Conservation (phyloP, 2,329 filamentous ascomycete species). For the Grosmannia penicillata region DNA sequence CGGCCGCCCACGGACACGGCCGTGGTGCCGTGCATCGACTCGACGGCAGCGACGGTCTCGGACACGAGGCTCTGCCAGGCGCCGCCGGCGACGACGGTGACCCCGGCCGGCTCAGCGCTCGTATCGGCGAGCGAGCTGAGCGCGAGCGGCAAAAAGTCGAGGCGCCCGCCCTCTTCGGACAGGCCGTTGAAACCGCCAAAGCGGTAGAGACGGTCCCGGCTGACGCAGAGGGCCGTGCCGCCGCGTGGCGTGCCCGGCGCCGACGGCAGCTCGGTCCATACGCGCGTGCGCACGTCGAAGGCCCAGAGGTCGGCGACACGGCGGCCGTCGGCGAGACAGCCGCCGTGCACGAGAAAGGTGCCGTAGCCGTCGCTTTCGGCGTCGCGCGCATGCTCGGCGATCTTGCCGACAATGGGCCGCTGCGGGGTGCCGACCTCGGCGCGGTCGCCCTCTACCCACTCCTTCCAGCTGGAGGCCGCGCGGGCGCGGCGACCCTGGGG, state of each 20-base stretch:
- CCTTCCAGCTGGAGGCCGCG: conserved; percentile 31
- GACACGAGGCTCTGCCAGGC: conserved; percentile 31
- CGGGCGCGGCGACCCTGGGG: conserved; percentile 16
- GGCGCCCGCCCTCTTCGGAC: conserved; percentile 50
- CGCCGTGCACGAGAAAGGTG: conserved; percentile 63
- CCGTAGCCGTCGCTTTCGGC: conserved; percentile 48
- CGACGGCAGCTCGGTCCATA: conserved; percentile 53
- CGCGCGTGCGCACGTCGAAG: conserved; percentile 48
- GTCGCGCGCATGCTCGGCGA: conserved; percentile 42
- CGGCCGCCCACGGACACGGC: background rate
- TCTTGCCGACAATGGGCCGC: conserved; percentile 39
- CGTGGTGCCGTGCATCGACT: background rate
- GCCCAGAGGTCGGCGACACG: conserved; percentile 60
- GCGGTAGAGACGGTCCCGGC: conserved; percentile 52
- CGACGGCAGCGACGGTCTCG: conserved; percentile 7
- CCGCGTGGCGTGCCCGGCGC: conserved; percentile 54
- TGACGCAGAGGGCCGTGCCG: conserved; percentile 52
- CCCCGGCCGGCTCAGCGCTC: conserved; percentile 26
- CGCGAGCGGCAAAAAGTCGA: conserved; percentile 50
- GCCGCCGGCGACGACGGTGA: conserved; percentile 32
- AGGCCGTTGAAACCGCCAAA: conserved; percentile 70
- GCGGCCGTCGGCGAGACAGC: conserved; percentile 50
- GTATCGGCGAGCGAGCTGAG: conserved; percentile 40
- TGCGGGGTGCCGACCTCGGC: conserved; percentile 43
- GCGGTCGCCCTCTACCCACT: conserved; percentile 40